Percentiles rank a stretch among this genome's conserved stretches.
phyloP scores from a whole-genome alignment of 805 yeast species.

The Cyberlindnera amylophila region DNA sequence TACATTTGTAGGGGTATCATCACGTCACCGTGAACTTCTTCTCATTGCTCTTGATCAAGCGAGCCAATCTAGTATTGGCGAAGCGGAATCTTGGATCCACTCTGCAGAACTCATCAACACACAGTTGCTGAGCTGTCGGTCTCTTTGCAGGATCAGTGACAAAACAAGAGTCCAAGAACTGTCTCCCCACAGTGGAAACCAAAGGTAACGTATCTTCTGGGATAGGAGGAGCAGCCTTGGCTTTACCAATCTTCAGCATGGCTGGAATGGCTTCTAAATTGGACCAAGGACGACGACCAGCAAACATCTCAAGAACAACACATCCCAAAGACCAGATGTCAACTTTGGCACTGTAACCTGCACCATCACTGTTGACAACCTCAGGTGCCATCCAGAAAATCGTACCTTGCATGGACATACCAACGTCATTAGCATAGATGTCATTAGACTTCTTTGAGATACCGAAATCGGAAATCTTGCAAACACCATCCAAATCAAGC shows the following conservation, averaged over 20 bases:
- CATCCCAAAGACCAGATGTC: slow-evolving; percentile 99
- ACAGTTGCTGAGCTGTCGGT: slow-evolving; percentile 76
- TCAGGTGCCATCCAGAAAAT: slow-evolving; percentile 99
- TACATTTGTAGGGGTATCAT: not conserved
- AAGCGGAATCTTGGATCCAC: slow-evolving; percentile 44
- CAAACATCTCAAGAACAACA: slow-evolving; percentile 95
- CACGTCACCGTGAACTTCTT: slow-evolving; percentile 22
- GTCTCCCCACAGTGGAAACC: slow-evolving; percentile 61
- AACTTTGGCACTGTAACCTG: slow-evolving; percentile 95
- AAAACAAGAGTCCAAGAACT: slow-evolving; percentile 75
- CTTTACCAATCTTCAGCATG: slow-evolving; percentile 81
- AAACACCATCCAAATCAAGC: slow-evolving; percentile 86
- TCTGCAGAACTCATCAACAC: slow-evolving; percentile 50
- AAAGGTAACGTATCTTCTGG: slow-evolving; percentile 77
- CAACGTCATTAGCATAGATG: slow-evolving; percentile 86
- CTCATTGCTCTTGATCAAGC: slow-evolving; percentile 44
- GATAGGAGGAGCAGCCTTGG: slow-evolving; percentile 91
- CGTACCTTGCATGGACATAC: slow-evolving; percentile 98
- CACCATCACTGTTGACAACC: slow-evolving; percentile 85
- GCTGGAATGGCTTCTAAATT: slow-evolving; percentile 94
- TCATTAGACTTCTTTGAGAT: slow-evolving; percentile 84
- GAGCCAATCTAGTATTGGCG: slow-evolving; percentile 49
- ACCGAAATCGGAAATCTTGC: slow-evolving; percentile 96
- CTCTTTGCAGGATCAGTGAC: slow-evolving; percentile 72
- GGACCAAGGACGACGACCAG: slow-evolving; percentile 97